Evolutionary conservation across 1,284 basidiomycete species (phyloP).

Genomic region (Ganoderma boninense): DNA sequence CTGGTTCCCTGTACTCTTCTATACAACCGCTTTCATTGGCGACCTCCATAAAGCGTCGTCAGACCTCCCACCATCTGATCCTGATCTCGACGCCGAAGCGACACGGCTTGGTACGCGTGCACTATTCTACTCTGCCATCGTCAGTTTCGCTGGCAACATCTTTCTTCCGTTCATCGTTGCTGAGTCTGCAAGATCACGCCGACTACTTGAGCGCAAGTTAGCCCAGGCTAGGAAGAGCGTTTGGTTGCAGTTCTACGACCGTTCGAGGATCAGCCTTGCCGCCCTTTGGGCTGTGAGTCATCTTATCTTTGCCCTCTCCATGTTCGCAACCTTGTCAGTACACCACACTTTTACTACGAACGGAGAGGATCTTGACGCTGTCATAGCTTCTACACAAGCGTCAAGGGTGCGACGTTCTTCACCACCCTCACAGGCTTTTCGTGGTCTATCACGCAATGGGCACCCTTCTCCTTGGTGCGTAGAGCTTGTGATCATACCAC

Average conservation of each 20-base stretch:
- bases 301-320: constrained; percentile 71
- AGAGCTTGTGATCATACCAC: constrained; percentile 4
- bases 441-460: constrained; percentile 86
- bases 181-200: constrained; percentile 38
- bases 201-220: constrained; percentile 37
- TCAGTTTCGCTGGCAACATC: constrained; percentile 77
- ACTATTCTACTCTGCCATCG: constrained; percentile 78
- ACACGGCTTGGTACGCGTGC: constrained; percentile 87
- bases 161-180: constrained; percentile 77
- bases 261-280: constrained; percentile 63
- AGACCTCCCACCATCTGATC: constrained; percentile 41
- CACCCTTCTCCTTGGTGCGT: constrained; percentile 77
- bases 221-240: constrained; percentile 28
- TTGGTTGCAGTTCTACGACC: constrained; percentile 41
- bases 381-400: constrained; percentile 68
- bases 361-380: constrained; percentile 1
- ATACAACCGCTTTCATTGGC: constrained; percentile 86
- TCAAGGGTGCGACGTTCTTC: constrained; percentile 69
- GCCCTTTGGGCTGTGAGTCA: constrained; percentile 83
- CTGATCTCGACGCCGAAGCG: constrained; percentile 45
- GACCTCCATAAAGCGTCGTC: constrained; percentile 78
- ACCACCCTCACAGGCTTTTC: constrained; percentile 77
- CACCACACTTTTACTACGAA: constrained; percentile 1
- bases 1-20: constrained; percentile 93
- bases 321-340: constrained; percentile 80